phyloP scores from a whole-genome alignment of 805 yeast genomes.

The Debaryomyces maramus region DNA sequence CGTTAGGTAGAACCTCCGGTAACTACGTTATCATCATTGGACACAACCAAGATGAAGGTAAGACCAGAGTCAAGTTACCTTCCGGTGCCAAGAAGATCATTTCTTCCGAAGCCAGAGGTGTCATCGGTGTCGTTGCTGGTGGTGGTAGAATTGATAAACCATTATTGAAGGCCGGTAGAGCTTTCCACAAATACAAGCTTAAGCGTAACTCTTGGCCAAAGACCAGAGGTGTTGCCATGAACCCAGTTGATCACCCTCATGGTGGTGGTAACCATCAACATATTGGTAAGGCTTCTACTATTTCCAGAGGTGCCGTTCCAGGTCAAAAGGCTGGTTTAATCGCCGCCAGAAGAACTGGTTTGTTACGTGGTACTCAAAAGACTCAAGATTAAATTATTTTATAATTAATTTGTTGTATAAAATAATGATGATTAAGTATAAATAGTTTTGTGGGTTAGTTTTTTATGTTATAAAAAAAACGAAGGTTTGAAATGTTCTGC shows the following conservation, averaged over 20 bases:
- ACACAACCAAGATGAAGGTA: conserved; percentile 98
- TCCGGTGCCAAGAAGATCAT: conserved; percentile 98
- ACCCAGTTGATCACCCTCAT: conserved; percentile 99
- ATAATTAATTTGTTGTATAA: conserved; percentile 17
- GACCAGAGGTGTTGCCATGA: conserved; percentile 99
- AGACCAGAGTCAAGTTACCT: conserved; percentile 99
- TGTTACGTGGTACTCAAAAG: conserved; percentile 40
- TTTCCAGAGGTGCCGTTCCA: conserved; percentile 40
- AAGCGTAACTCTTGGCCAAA: conserved; percentile 99
- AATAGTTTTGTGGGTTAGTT: conserved; percentile 4
- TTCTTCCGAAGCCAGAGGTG: conserved; percentile 98
- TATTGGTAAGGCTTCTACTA: conserved; percentile 40
- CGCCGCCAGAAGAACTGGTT: conserved; percentile 43
- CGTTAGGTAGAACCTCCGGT: conserved; percentile 99
- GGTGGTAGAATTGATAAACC: conserved; percentile 99
- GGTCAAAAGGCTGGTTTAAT: conserved; percentile 43
- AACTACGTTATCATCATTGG: conserved; percentile 98
- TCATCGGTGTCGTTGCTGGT: conserved; percentile 99
- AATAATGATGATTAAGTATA: conserved; percentile 14
- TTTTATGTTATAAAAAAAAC: no score
- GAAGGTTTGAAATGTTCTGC: no score
- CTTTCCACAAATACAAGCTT: conserved; percentile 99
- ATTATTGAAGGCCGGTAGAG: conserved; percentile 99
- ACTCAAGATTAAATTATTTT: conserved; percentile 30
- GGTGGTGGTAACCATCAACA: conserved; percentile 89